Conservation (phyloP, 805 yeast species). For the Spathaspora sp. region DNA sequence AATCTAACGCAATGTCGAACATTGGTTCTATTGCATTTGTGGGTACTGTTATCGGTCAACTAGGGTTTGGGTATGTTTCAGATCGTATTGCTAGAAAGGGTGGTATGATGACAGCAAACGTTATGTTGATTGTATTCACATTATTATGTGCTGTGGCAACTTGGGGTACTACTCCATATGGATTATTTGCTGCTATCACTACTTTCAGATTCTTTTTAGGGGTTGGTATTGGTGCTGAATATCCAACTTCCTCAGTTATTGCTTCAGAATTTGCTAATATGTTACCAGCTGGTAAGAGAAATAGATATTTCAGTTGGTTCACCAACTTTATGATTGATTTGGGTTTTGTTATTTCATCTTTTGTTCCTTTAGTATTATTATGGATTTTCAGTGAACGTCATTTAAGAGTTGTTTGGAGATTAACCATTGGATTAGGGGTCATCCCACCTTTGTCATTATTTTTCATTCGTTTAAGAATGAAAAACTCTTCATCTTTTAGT, state of each 20-base stretch:
- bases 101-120: slow-evolving; percentile 79
- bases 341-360: slow-evolving; percentile 80
- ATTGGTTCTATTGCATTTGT: slow-evolving; percentile 85
- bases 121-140: slow-evolving; percentile 71
- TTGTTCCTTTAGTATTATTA: slow-evolving; percentile 79
- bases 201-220: slow-evolving; percentile 86
- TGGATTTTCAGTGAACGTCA: slow-evolving; percentile 75
- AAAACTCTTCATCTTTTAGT: slow-evolving; percentile 68
- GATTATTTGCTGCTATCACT: slow-evolving; percentile 80
- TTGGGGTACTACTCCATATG: slow-evolving; percentile 77
- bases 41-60: slow-evolving; percentile 87
- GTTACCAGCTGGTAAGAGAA: slow-evolving; percentile 75
- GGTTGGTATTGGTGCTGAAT: slow-evolving; percentile 91
- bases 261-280: slow-evolving; percentile 85
- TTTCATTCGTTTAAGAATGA: slow-evolving; percentile 69
- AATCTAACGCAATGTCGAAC: slow-evolving; percentile 69
- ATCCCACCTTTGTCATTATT: slow-evolving; percentile 79
- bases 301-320: slow-evolving; percentile 85
- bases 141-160: slow-evolving; percentile 71
- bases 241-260: slow-evolving; percentile 90
- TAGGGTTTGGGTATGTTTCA: slow-evolving; percentile 73
- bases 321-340: slow-evolving; percentile 83
- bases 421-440: slow-evolving; percentile 85
- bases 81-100: slow-evolving; percentile 77
- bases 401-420: slow-evolving; percentile 85